Base-by-base conservation (phyloP, 495 filamentous ascomycete genomes). In the Aspergillus cavernicola region DNA sequence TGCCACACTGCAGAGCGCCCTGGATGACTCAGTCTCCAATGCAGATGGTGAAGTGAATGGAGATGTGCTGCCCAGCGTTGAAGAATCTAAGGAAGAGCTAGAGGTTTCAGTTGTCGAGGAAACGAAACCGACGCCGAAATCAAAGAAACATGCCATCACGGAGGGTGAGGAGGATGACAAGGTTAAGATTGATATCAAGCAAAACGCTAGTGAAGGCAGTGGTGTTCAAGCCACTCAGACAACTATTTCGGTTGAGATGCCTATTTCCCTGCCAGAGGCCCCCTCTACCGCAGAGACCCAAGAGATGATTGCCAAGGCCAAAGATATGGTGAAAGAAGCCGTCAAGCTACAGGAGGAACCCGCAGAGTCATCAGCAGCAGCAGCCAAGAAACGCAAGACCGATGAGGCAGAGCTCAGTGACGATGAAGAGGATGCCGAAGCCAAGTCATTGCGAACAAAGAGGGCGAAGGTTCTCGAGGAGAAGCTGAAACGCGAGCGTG, bases 241-340 rank as follows among this genome's bases (percentile, higher is more conserved):
- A 10, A 85, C 82, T n/a, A 80, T 96, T 33, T 85, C 85, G 51
- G 76, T 95, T 10, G 89, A 96, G 60, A 71, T 88, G 69, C 86
- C 89, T 10, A 76, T 85, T 11, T 77, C 74, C 11, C 72, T 78
- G 10, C 83, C 85, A 13, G 84, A 90, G 33, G 69, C 89, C 9
- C 87, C 88, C 0, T 77, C 86, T 9, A 80, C 87, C 3, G 87
- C 88, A 35, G 84, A 87, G 45, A 83, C 91, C 0, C 76, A 87
- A 50, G 78, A 85, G 28, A 88, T 97, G 86, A 84, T 97, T 39
- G 85, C 82, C 40, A 80, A 88, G 66, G 93, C 93, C 6, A 90
- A 87, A 66, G 83, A 84, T 57, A 96, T 97, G 90, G 93, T 97
- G 6, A 81, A 87, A 45, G 87, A 88, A 48, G 90, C 89, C 36